Percentiles rank a stretch among this genome's conserved stretches.
Evolutionary conservation across 148 eudicot genomes (phyloP).

Genomic region (Arbutus unedo): DNA sequence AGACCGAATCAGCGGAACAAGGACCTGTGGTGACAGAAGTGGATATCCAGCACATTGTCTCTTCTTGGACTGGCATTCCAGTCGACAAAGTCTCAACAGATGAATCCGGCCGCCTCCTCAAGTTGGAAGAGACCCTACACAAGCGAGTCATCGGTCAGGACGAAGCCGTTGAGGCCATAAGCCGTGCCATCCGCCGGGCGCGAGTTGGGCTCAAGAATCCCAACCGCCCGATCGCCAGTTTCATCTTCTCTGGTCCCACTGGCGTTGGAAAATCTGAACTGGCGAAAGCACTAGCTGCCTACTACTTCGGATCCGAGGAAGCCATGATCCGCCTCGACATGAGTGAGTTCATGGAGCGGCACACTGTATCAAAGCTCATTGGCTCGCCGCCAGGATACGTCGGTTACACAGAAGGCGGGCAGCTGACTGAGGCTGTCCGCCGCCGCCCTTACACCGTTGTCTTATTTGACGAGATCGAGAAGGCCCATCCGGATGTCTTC

Average conservation of each 20-base stretch:
- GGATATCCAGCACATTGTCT: slow-evolving; percentile 42
- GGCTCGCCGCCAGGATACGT: slow-evolving; percentile 64
- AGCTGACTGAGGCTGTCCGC: slow-evolving; percentile 47
- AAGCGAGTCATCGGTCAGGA: slow-evolving; percentile 50
- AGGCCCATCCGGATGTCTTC: slow-evolving; percentile 48
- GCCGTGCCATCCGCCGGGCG: slow-evolving; percentile 53
- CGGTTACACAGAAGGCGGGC: slow-evolving; percentile 54
- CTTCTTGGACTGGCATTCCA: slow-evolving; percentile 48
- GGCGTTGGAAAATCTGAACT: slow-evolving; percentile 64
- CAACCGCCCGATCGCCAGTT: slow-evolving; percentile 51
- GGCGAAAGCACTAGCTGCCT: slow-evolving; percentile 45
- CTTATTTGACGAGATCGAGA: slow-evolving; percentile 56
- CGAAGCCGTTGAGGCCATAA: slow-evolving; percentile 50
- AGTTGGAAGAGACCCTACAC: slow-evolving; percentile 44
- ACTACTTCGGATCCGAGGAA: slow-evolving; percentile 51
- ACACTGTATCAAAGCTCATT: slow-evolving; percentile 45
- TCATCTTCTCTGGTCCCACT: slow-evolving; percentile 51
- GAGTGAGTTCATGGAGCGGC: slow-evolving; percentile 56
- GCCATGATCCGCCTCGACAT: slow-evolving; percentile 56
- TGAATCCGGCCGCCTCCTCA: slow-evolving; percentile 42
- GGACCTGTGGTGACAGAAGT: slow-evolving; percentile 34
- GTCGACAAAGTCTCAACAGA: slow-evolving; percentile 34
- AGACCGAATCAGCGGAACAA: slow-evolving; percentile 31
- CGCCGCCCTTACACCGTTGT: slow-evolving; percentile 43
- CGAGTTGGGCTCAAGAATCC: slow-evolving; percentile 49